phyloP scores from a whole-genome alignment of 2,329 filamentous ascomycete genomes.

The Alternaria arborescens region DNA sequence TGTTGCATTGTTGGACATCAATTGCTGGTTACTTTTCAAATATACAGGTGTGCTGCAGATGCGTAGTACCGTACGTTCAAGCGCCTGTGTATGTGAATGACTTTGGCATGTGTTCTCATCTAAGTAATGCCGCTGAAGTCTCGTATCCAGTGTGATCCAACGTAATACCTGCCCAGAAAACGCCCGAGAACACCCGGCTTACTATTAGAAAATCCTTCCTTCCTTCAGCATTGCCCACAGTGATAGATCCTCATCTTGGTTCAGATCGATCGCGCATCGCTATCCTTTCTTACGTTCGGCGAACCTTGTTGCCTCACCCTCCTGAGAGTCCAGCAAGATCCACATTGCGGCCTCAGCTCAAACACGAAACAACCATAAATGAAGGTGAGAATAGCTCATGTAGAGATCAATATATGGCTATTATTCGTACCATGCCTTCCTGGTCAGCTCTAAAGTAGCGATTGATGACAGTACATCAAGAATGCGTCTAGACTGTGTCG shows the following conservation, averaged over 20 bases:
- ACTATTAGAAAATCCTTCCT: background rate
- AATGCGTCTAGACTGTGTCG: background rate
- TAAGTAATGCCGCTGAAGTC: conserved; percentile 1
- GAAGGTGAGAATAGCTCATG: background rate
- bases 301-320: background rate
- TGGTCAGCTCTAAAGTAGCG: background rate
- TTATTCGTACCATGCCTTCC: background rate
- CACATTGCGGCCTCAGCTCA: background rate
- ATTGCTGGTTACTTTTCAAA: background rate
- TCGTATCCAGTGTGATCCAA: background rate
- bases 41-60: background rate
- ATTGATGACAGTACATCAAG: background rate
- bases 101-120: background rate
- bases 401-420: background rate
- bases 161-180: background rate
- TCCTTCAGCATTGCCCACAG: background rate
- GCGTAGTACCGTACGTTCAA: background rate
- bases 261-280: background rate
- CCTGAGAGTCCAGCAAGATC: background rate
- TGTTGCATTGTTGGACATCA: background rate
- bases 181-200: background rate
- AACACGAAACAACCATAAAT: background rate
- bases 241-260: background rate
- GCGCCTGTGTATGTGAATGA: background rate
- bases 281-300: background rate